phyloP scores from a whole-genome alignment of 495 filamentous ascomycete species.

The Penicillium robsamsonii region DNA sequence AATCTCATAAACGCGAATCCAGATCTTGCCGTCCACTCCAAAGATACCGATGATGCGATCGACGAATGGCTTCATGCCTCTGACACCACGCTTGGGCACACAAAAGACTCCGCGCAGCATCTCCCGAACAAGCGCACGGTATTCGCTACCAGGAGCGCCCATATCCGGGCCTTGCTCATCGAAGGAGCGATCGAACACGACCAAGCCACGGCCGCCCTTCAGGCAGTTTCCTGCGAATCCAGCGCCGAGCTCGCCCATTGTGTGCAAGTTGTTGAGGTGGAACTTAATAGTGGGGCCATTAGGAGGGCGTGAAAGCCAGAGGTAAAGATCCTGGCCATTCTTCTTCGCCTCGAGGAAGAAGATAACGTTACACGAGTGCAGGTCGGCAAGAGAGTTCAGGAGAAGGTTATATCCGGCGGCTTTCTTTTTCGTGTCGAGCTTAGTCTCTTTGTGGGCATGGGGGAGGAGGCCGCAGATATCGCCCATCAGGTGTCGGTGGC shows the following conservation, averaged over 20 bases:
- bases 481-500: conserved; percentile 88
- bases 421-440: conserved; percentile 94
- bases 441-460: conserved; percentile 89
- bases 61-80: conserved; percentile 91
- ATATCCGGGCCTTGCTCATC: conserved; percentile 58
- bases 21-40: conserved; percentile 91
- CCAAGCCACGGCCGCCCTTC: conserved; percentile 89
- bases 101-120: conserved; percentile 90
- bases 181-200: conserved; percentile 88
- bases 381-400: conserved; percentile 92
- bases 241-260: conserved; percentile 78
- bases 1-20: conserved; percentile 94
- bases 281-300: conserved; percentile 92
- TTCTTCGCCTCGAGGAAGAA: conserved; percentile 96
- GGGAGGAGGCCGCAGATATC: conserved; percentile 88
- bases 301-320: conserved; percentile 90
- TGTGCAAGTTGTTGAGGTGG: conserved; percentile 67
- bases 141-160: conserved; percentile 42
- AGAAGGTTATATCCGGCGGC: conserved; percentile 66
- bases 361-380: conserved; percentile 98
- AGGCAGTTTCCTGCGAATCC: conserved; percentile 97
- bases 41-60: conserved; percentile 95
- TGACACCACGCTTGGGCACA: conserved; percentile 75
- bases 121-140: conserved; percentile 55
- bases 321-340: conserved; percentile 82